phyloP scores from a whole-genome alignment of 1,139 yeast species.

The Debaryomycetaceae sp. region DNA sequence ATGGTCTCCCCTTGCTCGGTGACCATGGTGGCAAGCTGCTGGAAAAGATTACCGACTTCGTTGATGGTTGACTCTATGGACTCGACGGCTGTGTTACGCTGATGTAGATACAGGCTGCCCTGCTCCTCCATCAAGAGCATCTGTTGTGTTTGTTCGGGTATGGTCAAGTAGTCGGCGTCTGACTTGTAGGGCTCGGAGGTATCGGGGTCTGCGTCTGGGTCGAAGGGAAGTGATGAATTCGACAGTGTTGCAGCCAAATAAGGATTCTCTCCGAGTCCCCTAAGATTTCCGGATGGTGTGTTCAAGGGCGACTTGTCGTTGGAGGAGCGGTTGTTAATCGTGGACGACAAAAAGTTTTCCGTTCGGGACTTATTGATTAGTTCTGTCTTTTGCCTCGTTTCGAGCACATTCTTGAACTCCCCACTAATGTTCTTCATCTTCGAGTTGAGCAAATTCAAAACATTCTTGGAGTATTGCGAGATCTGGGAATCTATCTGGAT shows the following conservation, averaged over 20 bases:
- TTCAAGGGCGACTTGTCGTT: constrained; percentile 26
- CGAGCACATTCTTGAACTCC: constrained; percentile 84
- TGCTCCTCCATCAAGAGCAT: constrained; percentile 74
- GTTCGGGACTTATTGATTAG: constrained; percentile 77
- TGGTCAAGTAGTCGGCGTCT: constrained; percentile 45
- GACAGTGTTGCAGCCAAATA: constrained; percentile 24
- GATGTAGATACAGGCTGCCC: constrained; percentile 68
- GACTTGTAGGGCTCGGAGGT: constrained; percentile 24
- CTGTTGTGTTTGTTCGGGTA: constrained; percentile 78
- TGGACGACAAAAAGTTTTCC: constrained; percentile 69
- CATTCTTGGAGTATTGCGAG: constrained; percentile 75
- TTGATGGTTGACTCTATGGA: constrained; percentile 94
- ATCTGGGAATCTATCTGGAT: constrained; percentile 56
- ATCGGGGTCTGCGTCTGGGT: constrained; percentile 34
- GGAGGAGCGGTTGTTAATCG: constrained; percentile 30
- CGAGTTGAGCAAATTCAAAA: constrained; percentile 79
- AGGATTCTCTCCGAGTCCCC: constrained; percentile 39
- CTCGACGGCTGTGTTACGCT: constrained; percentile 87
- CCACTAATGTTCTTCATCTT: constrained; percentile 91
- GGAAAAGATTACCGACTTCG: constrained; percentile 92
- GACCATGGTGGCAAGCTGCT: constrained; percentile 95
- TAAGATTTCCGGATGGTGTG: constrained; percentile 6
- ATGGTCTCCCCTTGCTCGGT: constrained; percentile 96
- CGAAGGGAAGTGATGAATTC: constrained; percentile 24
- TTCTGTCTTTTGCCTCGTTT: constrained; percentile 81